Conservation (phyloP, 768 basidiomycete species). For the Inosperma sp. region DNA sequence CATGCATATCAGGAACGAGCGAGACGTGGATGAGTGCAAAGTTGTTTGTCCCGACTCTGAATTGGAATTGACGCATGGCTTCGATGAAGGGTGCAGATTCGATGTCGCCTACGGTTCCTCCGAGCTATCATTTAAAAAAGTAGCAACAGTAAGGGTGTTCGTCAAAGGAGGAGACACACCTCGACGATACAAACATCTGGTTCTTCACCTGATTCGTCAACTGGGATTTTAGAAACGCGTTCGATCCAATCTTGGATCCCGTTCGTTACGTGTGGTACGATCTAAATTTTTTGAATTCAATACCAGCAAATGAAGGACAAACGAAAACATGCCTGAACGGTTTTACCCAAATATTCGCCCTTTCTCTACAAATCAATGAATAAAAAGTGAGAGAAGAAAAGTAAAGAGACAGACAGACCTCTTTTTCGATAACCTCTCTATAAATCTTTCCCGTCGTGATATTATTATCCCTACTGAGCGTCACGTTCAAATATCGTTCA, state of each 20-base stretch:
- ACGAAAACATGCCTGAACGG: constrained; percentile 68
- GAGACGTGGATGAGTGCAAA: constrained; percentile 97
- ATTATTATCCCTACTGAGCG: constrained; percentile 91
- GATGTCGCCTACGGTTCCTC: constrained; percentile 97
- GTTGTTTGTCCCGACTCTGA: constrained; percentile 93
- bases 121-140: constrained; percentile 54
- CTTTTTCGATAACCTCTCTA: constrained; percentile 91
- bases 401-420: constrained; percentile 53
- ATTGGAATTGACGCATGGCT: constrained; percentile 99
- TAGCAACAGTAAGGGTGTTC: neutral
- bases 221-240: constrained; percentile 88
- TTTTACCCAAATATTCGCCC: constrained; percentile 92
- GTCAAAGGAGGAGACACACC: constrained; percentile 39
- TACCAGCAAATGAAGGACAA: neutral
- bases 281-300: constrained; percentile 38
- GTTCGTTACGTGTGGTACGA: constrained; percentile 93
- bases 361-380: constrained; percentile 47
- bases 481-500: constrained; percentile 95
- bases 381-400: neutral
- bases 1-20: constrained; percentile 97
- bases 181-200: constrained; percentile 98
- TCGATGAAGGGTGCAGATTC: constrained; percentile 98
- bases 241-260: constrained; percentile 99
- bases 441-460: constrained; percentile 99
- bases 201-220: constrained; percentile 87